These are phyloP conservation scores for Blastobotrys petasosporus DNA, from an alignment of 1,139 yeast genomes.

Conservation along the genomic window DNA sequence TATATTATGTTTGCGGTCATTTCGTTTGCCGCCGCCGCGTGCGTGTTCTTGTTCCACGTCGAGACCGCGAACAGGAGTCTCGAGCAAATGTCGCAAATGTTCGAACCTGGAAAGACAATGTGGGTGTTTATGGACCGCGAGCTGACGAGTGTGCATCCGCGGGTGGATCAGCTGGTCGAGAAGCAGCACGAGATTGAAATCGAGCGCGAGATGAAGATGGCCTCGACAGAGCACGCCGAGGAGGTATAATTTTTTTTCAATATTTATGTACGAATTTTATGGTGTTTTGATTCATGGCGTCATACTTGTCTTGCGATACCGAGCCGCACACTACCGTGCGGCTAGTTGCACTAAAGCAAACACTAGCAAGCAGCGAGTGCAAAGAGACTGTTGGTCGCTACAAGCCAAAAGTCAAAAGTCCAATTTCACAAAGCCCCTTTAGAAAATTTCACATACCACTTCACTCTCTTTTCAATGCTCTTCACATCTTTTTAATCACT, in stretches of 20 bases:
- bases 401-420: too few relatives aligned
- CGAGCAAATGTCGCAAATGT: slow-evolving; percentile 51
- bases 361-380: too few relatives aligned
- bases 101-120: slow-evolving; percentile 25
- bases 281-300: too few relatives aligned
- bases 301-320: too few relatives aligned
- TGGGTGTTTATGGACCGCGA: slow-evolving; percentile 20
- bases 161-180: slow-evolving; percentile 7
- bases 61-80: slow-evolving; percentile 51
- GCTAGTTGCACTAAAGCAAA: too few relatives aligned
- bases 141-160: slow-evolving; percentile 16
- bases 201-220: slow-evolving; percentile 1
- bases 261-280: too few relatives aligned
- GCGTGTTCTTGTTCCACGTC: slow-evolving; percentile 42
- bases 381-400: too few relatives aligned
- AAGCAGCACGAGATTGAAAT: slow-evolving; percentile 9
- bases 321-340: too few relatives aligned
- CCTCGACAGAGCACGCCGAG: not conserved
- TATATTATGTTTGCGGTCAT: slow-evolving; percentile 20
- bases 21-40: slow-evolving; percentile 12
- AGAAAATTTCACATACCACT: too few relatives aligned
- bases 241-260: not conserved
- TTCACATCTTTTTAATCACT: too few relatives aligned
- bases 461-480: too few relatives aligned
- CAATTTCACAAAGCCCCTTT: too few relatives aligned